phyloP scores from a whole-genome alignment of 2,329 filamentous ascomycete genomes.

The Colletotrichum sojae region DNA sequence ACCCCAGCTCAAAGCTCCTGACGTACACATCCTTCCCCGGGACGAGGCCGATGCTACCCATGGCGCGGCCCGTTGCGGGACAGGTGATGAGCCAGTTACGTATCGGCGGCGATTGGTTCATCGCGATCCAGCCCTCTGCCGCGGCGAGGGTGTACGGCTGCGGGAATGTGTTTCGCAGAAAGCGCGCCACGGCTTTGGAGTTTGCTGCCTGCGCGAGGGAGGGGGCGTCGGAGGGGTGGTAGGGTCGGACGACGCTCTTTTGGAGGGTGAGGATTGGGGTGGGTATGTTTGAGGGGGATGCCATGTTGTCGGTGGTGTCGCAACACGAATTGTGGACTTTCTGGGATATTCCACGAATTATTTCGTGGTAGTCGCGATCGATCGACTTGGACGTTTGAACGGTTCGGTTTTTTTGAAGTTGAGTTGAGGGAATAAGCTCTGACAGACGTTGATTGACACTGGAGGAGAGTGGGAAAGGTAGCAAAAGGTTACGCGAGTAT shows the following conservation, averaged over 20 bases:
- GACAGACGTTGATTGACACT: too few relatives aligned
- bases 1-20: slow-evolving; percentile 63
- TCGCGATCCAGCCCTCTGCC: slow-evolving; percentile 55
- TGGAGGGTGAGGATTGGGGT: slow-evolving; percentile 24
- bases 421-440: too few relatives aligned
- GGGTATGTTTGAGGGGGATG: background rate
- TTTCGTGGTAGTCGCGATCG: background rate
- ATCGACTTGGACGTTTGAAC: background rate
- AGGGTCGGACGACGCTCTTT: slow-evolving; percentile 56
- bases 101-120: slow-evolving; percentile 19
- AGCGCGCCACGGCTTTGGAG: slow-evolving; percentile 52
- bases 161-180: slow-evolving; percentile 62
- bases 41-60: slow-evolving; percentile 60
- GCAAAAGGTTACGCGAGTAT: background rate
- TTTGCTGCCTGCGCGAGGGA: slow-evolving; percentile 53
- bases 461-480: background rate
- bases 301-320: background rate
- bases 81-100: slow-evolving; percentile 29
- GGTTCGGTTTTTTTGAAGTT: too few relatives aligned
- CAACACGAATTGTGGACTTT: background rate
- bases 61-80: slow-evolving; percentile 28
- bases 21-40: slow-evolving; percentile 55
- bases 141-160: slow-evolving; percentile 59
- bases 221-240: slow-evolving; percentile 54
- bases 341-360: background rate